These are phyloP conservation scores for Medicago truncatula DNA, from an alignment of 306 rosid species.

Conservation along the genomic window DNA sequence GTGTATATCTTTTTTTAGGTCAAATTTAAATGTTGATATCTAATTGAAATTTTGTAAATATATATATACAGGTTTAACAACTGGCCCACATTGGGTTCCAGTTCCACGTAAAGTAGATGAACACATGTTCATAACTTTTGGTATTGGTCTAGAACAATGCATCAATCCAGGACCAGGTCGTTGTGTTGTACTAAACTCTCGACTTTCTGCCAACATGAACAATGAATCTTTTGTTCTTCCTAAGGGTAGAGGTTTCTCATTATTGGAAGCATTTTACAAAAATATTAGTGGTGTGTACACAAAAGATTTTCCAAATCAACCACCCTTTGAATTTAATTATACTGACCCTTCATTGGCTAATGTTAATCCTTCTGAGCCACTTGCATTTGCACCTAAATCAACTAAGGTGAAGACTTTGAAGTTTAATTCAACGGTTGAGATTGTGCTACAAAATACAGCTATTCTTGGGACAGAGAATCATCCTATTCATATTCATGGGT, in stretches of 20 bases:
- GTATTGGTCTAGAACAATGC: conserved; percentile 43
- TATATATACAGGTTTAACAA: conserved; percentile 34
- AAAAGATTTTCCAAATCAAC: conserved; percentile 54
- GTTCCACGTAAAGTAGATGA: conserved; percentile 58
- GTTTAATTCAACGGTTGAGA: conserved; percentile 62
- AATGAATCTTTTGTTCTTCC: conserved; percentile 71
- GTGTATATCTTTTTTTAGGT: too few relatives aligned
- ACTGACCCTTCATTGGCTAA: neutral
- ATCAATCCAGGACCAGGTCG: neutral
- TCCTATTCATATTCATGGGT: conserved; percentile 69
- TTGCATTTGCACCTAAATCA: conserved; percentile 49
- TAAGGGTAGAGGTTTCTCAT: conserved; percentile 18
- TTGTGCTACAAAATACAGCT: conserved; percentile 63
- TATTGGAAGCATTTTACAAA: conserved; percentile 55
- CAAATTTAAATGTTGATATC: too few relatives aligned
- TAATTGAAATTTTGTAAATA: too few relatives aligned
- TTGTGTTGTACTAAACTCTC: neutral
- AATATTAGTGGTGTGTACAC: conserved; percentile 53
- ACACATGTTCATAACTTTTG: conserved; percentile 58
- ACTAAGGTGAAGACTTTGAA: conserved; percentile 64
- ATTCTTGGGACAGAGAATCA: conserved; percentile 51
- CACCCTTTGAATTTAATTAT: conserved; percentile 50
- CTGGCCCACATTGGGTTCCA: conserved; percentile 59
- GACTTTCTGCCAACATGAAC: conserved; percentile 68
- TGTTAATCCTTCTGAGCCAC: neutral